Conservation (phyloP, 2,329 filamentous ascomycete species). For the Emericellopsis cladophorae region DNA sequence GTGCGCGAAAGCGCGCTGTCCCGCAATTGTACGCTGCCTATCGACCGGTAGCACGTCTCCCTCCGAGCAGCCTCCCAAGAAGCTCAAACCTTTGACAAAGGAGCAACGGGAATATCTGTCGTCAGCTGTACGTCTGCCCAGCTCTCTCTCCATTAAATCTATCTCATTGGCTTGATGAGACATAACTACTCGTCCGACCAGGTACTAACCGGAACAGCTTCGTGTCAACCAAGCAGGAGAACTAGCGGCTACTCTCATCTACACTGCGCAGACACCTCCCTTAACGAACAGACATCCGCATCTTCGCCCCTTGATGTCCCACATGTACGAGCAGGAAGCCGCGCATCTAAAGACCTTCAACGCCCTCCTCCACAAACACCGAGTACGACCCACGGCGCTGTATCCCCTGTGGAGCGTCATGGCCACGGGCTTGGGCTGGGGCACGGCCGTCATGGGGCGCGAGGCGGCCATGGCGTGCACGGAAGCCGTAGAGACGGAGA, state of each 20-base stretch:
- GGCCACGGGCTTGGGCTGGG: slow-evolving; percentile 75
- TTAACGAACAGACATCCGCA: slow-evolving; percentile 72
- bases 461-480: slow-evolving; percentile 98
- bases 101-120: slow-evolving; percentile 65
- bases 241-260: slow-evolving; percentile 91
- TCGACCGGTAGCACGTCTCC: no score
- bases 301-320: slow-evolving; percentile 79
- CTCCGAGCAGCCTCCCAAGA: slow-evolving; percentile 11
- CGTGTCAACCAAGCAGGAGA: slow-evolving; percentile 97
- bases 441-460: slow-evolving; percentile 74
- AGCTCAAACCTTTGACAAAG: slow-evolving; percentile 49
- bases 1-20: no score
- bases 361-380: slow-evolving; percentile 66
- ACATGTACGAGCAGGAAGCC: slow-evolving; percentile 97
- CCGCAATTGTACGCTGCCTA: no score
- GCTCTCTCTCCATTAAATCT: neutral
- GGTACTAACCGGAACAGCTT: slow-evolving; percentile 33
- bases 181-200: neutral
- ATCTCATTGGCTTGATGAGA: neutral
- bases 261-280: slow-evolving; percentile 76
- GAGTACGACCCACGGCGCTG: slow-evolving; percentile 82
- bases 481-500: slow-evolving; percentile 96
- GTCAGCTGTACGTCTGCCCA: slow-evolving; percentile 42
- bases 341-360: slow-evolving; percentile 84
- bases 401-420: slow-evolving; percentile 81